Percentiles rank a stretch among this genome's conserved stretches.
Evolutionary conservation across 495 filamentous ascomycete species (phyloP).

Genomic region (Parathielavia hyrcaniae): DNA sequence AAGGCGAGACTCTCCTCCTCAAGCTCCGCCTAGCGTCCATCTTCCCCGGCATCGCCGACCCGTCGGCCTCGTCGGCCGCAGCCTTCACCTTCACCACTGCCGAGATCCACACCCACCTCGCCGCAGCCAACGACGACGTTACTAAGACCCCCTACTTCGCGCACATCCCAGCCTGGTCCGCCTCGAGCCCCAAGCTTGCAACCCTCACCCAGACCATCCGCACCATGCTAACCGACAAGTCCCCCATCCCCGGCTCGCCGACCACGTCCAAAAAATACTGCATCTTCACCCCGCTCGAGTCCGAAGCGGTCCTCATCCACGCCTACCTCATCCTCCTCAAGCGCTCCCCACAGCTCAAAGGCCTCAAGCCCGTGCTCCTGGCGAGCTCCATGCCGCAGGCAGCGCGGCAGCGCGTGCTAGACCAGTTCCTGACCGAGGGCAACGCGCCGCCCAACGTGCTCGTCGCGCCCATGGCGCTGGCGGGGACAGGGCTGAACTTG

Average conservation of each 20-base stretch:
- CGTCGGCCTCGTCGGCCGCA: background rate
- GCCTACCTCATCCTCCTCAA: conserved; percentile 16
- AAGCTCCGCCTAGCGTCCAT: conserved; percentile 24
- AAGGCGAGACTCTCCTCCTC: conserved; percentile 14
- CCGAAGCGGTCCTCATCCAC: conserved; percentile 22
- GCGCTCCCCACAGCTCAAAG: background rate
- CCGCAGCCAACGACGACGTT: conserved; percentile 5
- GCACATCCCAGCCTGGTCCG: conserved; percentile 17
- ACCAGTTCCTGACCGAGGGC: conserved; percentile 16
- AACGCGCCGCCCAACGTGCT: conserved; percentile 26
- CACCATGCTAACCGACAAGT: conserved; percentile 15
- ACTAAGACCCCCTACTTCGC: conserved; percentile 15
- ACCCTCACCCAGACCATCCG: conserved; percentile 7
- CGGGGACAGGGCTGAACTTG: conserved; percentile 29
- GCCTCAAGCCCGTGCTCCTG: conserved; percentile 16
- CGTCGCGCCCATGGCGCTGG: conserved; percentile 19
- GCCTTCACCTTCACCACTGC: conserved; percentile 18
- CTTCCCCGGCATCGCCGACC: conserved; percentile 20
- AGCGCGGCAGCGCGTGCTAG: conserved; percentile 14
- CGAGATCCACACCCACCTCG: conserved; percentile 12
- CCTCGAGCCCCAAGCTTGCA: conserved; percentile 21
- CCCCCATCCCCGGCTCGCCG: conserved; percentile 10
- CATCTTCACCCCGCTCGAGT: conserved; percentile 25
- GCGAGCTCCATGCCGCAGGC: background rate
- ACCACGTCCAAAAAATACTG: conserved; percentile 22